Evolutionary conservation across 2,329 filamentous ascomycete genomes (phyloP).

Genomic region (Pestalotiopsis fici): DNA sequence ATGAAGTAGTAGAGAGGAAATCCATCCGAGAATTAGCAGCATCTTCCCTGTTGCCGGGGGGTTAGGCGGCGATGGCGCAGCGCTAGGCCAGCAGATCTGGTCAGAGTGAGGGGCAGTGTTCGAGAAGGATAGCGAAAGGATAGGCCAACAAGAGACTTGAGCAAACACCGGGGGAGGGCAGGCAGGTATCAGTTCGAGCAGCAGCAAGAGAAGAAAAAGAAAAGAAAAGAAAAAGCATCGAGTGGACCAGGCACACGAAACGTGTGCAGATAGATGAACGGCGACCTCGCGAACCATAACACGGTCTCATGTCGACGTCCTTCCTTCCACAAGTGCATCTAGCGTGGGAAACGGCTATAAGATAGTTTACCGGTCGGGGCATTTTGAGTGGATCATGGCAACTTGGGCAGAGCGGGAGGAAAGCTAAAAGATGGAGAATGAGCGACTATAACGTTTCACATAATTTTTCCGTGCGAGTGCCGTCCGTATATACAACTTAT

Average conservation of each 20-base stretch:
- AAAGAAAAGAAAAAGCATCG: not conserved
- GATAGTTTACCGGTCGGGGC: not conserved
- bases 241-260: not conserved
- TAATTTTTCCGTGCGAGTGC: not conserved
- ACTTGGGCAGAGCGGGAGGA: not conserved
- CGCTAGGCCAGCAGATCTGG: not conserved
- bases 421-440: not conserved
- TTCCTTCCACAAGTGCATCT: constrained; percentile 1
- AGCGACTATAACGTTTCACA: not conserved
- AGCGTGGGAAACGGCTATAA: not conserved
- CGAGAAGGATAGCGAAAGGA: not conserved
- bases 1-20: not conserved
- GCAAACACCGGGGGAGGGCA: not conserved
- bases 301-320: not conserved
- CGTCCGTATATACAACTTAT: no score
- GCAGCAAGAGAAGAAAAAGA: not conserved
- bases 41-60: not conserved
- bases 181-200: not conserved
- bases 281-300: not conserved
- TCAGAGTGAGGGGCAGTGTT: not conserved
- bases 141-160: no score
- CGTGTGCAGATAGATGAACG: not conserved
- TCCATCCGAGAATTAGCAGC: not conserved
- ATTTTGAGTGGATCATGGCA: not conserved
- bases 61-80: not conserved